Conservation (phyloP, 2,329 filamentous ascomycete genomes). For the Colletotrichum truncatum region DNA sequence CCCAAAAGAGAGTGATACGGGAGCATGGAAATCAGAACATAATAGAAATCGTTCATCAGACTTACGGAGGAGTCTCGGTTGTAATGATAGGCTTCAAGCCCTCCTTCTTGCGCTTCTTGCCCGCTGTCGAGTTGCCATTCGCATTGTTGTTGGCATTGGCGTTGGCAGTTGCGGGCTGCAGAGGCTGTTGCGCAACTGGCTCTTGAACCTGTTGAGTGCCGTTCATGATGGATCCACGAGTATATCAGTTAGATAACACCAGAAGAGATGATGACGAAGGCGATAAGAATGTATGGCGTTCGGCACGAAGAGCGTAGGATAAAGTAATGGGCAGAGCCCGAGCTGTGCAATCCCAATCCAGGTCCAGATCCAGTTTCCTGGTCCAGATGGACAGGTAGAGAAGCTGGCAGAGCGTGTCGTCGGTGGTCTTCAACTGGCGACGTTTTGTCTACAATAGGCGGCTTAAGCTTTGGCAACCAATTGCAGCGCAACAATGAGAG, state of each 20-base stretch:
- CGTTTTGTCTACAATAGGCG: conserved; percentile 14
- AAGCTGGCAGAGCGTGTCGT: neutral
- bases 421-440: conserved; percentile 8
- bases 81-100: conserved; percentile 81
- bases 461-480: conserved; percentile 1
- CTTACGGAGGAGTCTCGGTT: conserved; percentile 63
- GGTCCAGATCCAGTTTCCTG: neutral
- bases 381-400: neutral
- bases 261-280: no score
- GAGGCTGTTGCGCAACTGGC: conserved; percentile 18
- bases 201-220: conserved; percentile 28
- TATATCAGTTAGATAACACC: no score
- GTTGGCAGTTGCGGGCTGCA: conserved; percentile 18
- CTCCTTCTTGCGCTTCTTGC: conserved; percentile 80
- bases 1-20: neutral
- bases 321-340: neutral
- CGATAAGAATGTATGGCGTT: neutral
- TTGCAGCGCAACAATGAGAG: conserved; percentile 2
- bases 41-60: conserved; percentile 24
- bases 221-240: conserved; percentile 30
- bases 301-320: neutral
- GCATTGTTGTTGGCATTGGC: conserved; percentile 1
- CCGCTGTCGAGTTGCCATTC: conserved; percentile 29
- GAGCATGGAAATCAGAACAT: neutral
- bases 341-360: no score